phyloP scores from a whole-genome alignment of 495 filamentous ascomycete genomes.

The Aspergillus saccharolyticus region DNA sequence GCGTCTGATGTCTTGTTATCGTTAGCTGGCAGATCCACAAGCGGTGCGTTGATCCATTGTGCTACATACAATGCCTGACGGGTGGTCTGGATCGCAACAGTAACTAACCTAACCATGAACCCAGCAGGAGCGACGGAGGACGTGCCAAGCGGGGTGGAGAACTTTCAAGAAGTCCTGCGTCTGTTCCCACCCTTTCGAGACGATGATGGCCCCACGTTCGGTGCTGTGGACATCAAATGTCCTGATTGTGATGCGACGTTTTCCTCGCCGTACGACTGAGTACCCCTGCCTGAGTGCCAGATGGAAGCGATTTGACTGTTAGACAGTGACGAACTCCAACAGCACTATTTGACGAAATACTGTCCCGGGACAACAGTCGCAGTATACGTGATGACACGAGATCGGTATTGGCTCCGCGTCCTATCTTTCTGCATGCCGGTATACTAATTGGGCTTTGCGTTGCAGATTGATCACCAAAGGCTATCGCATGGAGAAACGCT shows the following conservation, averaged over 20 bases:
- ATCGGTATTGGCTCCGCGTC: constrained; percentile 19
- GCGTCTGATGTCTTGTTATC: constrained; percentile 24
- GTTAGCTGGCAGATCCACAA: constrained; percentile 18
- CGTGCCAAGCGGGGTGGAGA: constrained; percentile 16
- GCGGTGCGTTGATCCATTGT: constrained; percentile 14
- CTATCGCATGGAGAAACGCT: constrained; percentile 28
- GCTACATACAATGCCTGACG: constrained; percentile 8
- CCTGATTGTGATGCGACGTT: constrained; percentile 29
- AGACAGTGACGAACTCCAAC: constrained; percentile 22
- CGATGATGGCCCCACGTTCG: constrained; percentile 20
- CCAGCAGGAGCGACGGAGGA: constrained; percentile 12
- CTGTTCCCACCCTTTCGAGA: constrained; percentile 26
- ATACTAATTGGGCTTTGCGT: background rate
- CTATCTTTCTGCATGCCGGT: background rate
- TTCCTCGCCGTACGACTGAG: constrained; percentile 21
- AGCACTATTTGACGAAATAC: constrained; percentile 27
- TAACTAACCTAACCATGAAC: background rate
- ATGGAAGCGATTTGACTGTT: background rate
- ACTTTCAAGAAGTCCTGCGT: constrained; percentile 25
- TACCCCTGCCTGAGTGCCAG: background rate
- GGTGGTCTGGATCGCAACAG: background rate
- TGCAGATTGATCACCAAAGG: constrained; percentile 29
- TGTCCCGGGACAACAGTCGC: constrained; percentile 26
- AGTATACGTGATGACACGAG: constrained; percentile 30
- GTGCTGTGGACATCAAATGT: constrained; percentile 24